Base-by-base conservation (phyloP, 1,139 yeast genomes). In the Yamadazyma atlantica region DNA sequence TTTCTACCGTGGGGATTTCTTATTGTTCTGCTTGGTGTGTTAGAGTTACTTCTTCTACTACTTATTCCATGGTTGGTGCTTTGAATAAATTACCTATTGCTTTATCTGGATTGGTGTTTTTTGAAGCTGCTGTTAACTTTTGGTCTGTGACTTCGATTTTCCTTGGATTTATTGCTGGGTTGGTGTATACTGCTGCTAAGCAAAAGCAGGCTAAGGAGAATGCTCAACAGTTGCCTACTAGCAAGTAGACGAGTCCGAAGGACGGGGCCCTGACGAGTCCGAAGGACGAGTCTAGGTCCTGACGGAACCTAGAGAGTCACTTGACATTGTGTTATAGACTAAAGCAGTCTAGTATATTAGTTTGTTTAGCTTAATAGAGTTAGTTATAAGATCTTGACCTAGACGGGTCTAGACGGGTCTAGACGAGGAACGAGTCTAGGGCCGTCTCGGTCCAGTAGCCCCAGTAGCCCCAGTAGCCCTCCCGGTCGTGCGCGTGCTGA, bases 1-100 rank as follows among this genome's bases (percentile, higher is more conserved):
- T 86, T 50, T 85, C 95, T 31, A 85, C 97, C 24, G 95, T 92
- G 41, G 97, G 95, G 66, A 92, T 94, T 60, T 89, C 97, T 33
- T 92, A 94, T 77, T 88, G 97, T 66, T 88, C 97, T 22, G 98
- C 97, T 45, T 92, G 98, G 98, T 92, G 98, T 79, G 96, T 92
- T 46, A 87, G 98, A 72, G 97, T 90, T 48, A 94, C 98, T 32
- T 88, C 97, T 14, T 89, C 97, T 24, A 92, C 98, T 42, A 92
- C 98, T 40, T 92, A 92, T 71, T 87, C 96, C 38, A 92, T 92
- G 98, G 97, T 92, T 47, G 98, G 98, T 60, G 98, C 98, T 39
- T 80, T 92, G 66, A 92, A 92, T 79, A 94, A 94, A 73, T 80
- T 92, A 57, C 98, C 98, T 57, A 88, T 94, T 57, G 98, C 98